Base-by-base conservation (phyloP, 2,329 filamentous ascomycete species). In the Dothistroma septosporum region DNA sequence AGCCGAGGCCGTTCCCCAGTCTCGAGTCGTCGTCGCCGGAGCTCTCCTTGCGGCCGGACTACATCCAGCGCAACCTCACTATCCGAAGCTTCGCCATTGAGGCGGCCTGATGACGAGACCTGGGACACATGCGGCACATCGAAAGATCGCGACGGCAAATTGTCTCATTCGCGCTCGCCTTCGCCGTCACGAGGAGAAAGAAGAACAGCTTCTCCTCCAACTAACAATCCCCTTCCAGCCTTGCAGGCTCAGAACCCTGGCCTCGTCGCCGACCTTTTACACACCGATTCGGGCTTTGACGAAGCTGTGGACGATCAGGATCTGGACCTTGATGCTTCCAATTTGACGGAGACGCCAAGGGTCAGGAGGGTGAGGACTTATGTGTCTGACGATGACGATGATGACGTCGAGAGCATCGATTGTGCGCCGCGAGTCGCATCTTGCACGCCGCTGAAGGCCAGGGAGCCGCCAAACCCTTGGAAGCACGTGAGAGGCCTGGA, bases 221-320 rank as follows among this genome's bases (percentile, higher is more conserved):
- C 60, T 19, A 55, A 61, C 11, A 61, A 55, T 32, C 60, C 55
- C 33, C 58, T 63, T 9, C 37, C 56, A 11, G 44, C 37, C 3
- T 31, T 54, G 33, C 55, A 60, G 8, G 16, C 10, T 9, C 55
- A 33, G 14, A 37, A 53, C 19, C 32, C 33, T 5, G 37, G 24
- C 16, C 52, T 52, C 19, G 44, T 37, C 16, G 52, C 46, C 31
- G 62, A 53, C 6, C 61, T 69, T n/a, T 19, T 67, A 19, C 74
- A 76, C 58, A 71, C 71, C 32, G 74, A 76, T 54, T 76, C 74
- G 6, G 74, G 74, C 11, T 76, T 76, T 55, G 74, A 74, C 52
- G 74, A 76, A 53, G 80, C 86, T 21, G 79, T 78, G 0, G 79
- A 87, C 59, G 60, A 61, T 6, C 37, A 60, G 60, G 60, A 61